phyloP scores from a whole-genome alignment of 768 basidiomycete genomes.

The Filobasidium floriforme region DNA sequence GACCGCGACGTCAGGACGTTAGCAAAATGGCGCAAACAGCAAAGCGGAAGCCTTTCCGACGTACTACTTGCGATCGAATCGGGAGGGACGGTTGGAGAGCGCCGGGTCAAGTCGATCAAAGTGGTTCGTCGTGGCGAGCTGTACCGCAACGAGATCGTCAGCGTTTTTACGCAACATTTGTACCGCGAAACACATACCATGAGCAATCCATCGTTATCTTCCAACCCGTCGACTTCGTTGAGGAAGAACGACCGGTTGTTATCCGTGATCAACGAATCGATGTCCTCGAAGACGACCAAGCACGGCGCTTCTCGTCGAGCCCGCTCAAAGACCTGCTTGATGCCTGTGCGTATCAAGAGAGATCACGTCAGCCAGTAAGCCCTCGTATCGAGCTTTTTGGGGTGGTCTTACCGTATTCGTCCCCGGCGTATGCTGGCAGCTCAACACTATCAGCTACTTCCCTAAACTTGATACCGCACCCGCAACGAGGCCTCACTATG shows the following conservation, averaged over 20 bases:
- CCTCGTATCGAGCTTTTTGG: conserved; percentile 49
- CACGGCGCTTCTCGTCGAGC: conserved; percentile 53
- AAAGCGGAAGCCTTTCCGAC: conserved; percentile 39
- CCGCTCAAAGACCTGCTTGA: conserved; percentile 62
- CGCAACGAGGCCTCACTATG: conserved; percentile 50
- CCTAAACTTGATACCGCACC: neutral
- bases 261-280: conserved; percentile 74
- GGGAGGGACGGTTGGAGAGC: conserved; percentile 66
- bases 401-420: conserved; percentile 24
- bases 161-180: neutral
- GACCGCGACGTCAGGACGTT: neutral
- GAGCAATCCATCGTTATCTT: conserved; percentile 70
- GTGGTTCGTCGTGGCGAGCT: conserved; percentile 59
- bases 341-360: conserved; percentile 42
- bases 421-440: no score
- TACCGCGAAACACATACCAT: conserved; percentile 48
- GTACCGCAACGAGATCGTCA: neutral
- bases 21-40: neutral
- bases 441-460: no score
- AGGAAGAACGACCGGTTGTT: conserved; percentile 76
- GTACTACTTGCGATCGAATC: conserved; percentile 80
- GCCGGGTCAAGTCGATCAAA: conserved; percentile 71
- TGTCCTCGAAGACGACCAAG: conserved; percentile 54
- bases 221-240: conserved; percentile 70
- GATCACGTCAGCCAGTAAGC: conserved; percentile 38